These are phyloP conservation scores for Backusella liffmaniae DNA, from an alignment of 192 early-diverging fungal genomes.

Conservation along the genomic window DNA sequence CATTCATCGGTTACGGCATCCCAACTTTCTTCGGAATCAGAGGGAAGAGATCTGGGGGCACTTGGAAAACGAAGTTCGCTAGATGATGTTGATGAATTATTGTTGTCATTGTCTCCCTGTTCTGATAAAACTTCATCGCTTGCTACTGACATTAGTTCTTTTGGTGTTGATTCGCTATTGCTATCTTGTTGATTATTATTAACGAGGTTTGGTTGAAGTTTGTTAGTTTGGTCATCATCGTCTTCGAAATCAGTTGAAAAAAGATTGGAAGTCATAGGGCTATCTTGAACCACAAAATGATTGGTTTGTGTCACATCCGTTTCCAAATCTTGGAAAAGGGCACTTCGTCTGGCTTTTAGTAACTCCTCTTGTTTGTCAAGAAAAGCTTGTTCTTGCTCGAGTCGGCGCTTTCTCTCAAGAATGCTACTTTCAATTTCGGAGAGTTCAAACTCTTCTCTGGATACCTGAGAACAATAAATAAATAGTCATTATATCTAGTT, in stretches of 20 bases:
- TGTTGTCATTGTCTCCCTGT: not conserved
- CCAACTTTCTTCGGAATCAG: conserved; percentile 3
- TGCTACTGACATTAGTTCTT: not conserved
- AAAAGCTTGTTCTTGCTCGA: not conserved
- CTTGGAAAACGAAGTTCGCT: conserved; percentile 2
- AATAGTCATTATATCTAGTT: too few species aligned
- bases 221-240: not conserved
- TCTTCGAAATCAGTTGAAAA: conserved; percentile 10
- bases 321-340: conserved; percentile 6
- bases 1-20: not conserved
- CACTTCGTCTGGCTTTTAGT: not conserved
- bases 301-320: not conserved
- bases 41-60: not conserved
- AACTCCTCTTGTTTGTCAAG: conserved; percentile 7
- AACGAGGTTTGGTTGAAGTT: not conserved
- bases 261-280: not conserved
- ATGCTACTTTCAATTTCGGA: conserved; percentile 7
- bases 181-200: not conserved
- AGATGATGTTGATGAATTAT: not conserved
- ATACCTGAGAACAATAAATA: not conserved
- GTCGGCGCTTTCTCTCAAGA: not conserved
- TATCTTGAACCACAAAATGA: not conserved
- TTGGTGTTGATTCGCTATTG: not conserved
- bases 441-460: conserved; percentile 2
- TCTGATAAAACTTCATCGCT: not conserved